A percentile compares a stretch with the other conserved stretches of the same genome.
These are phyloP conservation scores for Ilex aquifolium DNA, from an alignment of 257 asterid species.

Conservation along the genomic window DNA sequence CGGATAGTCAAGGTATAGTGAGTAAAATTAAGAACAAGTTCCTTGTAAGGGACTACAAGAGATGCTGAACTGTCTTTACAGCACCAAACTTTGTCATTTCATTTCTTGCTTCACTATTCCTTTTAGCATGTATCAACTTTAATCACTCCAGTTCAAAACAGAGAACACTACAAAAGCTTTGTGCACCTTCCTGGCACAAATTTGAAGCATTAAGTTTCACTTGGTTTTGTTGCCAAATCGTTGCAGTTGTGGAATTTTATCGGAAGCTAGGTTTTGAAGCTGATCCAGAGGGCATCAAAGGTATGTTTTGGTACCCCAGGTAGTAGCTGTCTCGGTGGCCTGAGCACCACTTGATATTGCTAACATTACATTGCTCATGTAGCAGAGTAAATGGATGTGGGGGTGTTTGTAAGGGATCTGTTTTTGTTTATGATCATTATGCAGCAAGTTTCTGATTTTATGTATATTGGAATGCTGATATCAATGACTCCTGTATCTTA, in stretches of 20 bases:
- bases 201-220: background rate
- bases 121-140: background rate
- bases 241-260: slow-evolving; percentile 91
- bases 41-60: background rate
- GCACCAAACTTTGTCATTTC: too few species aligned
- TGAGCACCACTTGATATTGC: background rate
- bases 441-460: too few species aligned
- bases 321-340: slow-evolving; percentile 23
- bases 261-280: slow-evolving; percentile 76
- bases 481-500: too few species aligned
- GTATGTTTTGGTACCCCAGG: slow-evolving; percentile 98
- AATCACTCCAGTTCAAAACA: too few species aligned
- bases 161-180: too few species aligned
- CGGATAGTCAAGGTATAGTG: slow-evolving; percentile 60
- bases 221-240: slow-evolving; percentile 9
- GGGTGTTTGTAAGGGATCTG: too few species aligned
- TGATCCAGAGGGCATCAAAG: slow-evolving; percentile 97
- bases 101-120: too few species aligned
- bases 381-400: too few species aligned
- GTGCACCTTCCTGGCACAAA: background rate
- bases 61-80: too few species aligned
- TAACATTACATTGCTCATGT: too few species aligned
- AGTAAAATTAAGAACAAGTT: background rate
- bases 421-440: too few species aligned
- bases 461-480: too few species aligned